Conservation (phyloP, 1,284 basidiomycete species). For the Meira nashicola region DNA sequence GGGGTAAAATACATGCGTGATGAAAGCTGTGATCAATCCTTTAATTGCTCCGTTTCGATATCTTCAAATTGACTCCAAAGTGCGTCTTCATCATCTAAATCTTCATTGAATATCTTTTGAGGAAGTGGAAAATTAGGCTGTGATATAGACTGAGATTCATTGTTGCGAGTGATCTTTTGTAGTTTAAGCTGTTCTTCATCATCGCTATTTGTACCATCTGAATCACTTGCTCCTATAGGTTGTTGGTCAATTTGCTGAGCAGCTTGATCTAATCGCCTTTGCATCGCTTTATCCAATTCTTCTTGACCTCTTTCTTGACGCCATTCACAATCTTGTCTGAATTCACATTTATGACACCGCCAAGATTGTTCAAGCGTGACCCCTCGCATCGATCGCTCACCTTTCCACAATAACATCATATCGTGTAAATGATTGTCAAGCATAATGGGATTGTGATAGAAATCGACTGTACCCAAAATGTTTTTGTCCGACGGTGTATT, state of each 20-base stretch:
- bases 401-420: constrained; percentile 33
- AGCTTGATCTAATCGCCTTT: neutral
- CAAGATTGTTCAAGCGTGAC: constrained; percentile 24
- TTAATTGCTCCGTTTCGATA: too few species aligned
- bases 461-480: constrained; percentile 25
- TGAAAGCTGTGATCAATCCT: too few species aligned
- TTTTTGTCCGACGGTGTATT: neutral
- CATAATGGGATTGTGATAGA: constrained; percentile 16
- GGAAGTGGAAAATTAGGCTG: too few species aligned
- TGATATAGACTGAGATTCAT: too few species aligned
- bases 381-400: constrained; percentile 23
- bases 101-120: too few species aligned
- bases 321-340: constrained; percentile 45
- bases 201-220: too few species aligned
- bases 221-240: too few species aligned
- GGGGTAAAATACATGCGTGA: too few species aligned
- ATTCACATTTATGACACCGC: constrained; percentile 42
- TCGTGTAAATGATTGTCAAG: constrained; percentile 25
- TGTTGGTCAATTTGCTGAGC: too few species aligned
- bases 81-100: neutral
- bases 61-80: too few species aligned
- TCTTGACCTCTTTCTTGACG: constrained; percentile 20
- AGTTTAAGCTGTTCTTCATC: too few species aligned
- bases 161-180: too few species aligned
- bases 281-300: neutral